Percentiles rank a stretch among this genome's conserved stretches.
phyloP scores from a whole-genome alignment of 78 protist genomes.

The Dictyostelium intermedium region DNA sequence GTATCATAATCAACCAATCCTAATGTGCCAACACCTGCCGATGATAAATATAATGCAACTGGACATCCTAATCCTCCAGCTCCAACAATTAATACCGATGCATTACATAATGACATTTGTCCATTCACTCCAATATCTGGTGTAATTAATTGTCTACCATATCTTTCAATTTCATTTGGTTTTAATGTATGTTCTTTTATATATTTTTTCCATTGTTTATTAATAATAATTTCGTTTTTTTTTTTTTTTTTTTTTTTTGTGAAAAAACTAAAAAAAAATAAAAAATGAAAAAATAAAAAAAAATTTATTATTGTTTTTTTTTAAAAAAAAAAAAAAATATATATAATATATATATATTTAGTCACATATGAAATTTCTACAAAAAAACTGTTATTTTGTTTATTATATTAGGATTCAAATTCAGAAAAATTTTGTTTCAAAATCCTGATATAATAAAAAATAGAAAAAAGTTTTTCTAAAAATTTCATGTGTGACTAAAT shows the following conservation, averaged over 20 bases:
- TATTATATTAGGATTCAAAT: too few relatives aligned
- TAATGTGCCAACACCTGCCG: constrained; percentile 88
- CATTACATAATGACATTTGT: constrained; percentile 11
- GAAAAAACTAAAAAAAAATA: background rate
- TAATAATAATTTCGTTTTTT: background rate
- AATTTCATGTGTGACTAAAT: too few relatives aligned
- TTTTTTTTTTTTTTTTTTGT: too few relatives aligned
- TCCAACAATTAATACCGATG: constrained; percentile 87
- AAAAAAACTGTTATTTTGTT: too few relatives aligned
- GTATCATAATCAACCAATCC: constrained; percentile 88
- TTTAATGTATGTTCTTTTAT: constrained; percentile 32
- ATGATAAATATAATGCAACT: constrained; percentile 86
- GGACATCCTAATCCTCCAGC: constrained; percentile 95
- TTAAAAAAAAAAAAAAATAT: background rate
- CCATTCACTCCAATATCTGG: constrained; percentile 85
- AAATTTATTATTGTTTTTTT: background rate
- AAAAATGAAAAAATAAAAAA: background rate
- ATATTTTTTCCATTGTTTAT: background rate
- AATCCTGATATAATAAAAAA: background rate
- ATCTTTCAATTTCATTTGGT: constrained; percentile 80
- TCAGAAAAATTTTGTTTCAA: too few relatives aligned
- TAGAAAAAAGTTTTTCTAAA: too few relatives aligned
- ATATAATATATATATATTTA: too few relatives aligned
- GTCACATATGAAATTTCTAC: too few relatives aligned
- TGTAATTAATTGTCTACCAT: constrained; percentile 84